Evolutionary conservation across 2,329 filamentous ascomycete genomes (phyloP).

Genomic region (Venturia asperata): DNA sequence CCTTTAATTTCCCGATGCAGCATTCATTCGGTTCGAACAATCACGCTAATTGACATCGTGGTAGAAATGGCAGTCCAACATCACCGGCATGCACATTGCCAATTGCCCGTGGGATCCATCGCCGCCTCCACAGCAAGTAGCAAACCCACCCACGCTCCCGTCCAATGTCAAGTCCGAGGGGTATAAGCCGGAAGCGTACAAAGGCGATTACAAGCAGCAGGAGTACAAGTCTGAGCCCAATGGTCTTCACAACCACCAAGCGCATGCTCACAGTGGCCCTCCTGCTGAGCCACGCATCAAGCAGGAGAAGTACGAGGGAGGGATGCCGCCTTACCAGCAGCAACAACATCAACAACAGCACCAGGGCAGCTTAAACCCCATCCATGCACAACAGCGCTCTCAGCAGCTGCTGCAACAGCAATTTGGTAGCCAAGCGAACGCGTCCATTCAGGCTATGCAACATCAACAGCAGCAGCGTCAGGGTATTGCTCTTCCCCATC

Average conservation of each 20-base stretch:
- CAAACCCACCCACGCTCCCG: constrained; percentile 35
- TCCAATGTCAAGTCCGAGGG: constrained; percentile 26
- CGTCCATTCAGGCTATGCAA: constrained; percentile 45
- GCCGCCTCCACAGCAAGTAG: constrained; percentile 50
- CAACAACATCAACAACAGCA: constrained; percentile 27
- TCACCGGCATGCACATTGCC: constrained; percentile 77
- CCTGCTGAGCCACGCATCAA: constrained; percentile 14
- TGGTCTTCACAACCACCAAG: constrained; percentile 23
- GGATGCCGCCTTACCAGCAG: constrained; percentile 26
- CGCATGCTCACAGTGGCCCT: constrained; percentile 28
- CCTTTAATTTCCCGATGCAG: background rate
- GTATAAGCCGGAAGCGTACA: background rate
- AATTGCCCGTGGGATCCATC: constrained; percentile 93
- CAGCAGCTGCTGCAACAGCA: constrained; percentile 46
- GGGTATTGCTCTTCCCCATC: constrained; percentile 35
- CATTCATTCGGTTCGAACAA: background rate
- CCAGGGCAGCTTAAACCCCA: constrained; percentile 31
- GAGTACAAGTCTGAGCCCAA: constrained; percentile 23
- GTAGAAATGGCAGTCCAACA: constrained; percentile 89
- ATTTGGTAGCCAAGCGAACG: constrained; percentile 58
- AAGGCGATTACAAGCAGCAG: constrained; percentile 16
- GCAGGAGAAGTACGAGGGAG: constrained; percentile 34
- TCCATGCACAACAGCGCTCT: constrained; percentile 49
- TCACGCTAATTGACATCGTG: constrained; percentile 10
- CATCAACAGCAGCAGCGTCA: constrained; percentile 31